Percentiles rank a stretch among this genome's conserved stretches.
Evolutionary conservation across 2,329 filamentous ascomycete species (phyloP).

Genomic region (Didymella lethalis): DNA sequence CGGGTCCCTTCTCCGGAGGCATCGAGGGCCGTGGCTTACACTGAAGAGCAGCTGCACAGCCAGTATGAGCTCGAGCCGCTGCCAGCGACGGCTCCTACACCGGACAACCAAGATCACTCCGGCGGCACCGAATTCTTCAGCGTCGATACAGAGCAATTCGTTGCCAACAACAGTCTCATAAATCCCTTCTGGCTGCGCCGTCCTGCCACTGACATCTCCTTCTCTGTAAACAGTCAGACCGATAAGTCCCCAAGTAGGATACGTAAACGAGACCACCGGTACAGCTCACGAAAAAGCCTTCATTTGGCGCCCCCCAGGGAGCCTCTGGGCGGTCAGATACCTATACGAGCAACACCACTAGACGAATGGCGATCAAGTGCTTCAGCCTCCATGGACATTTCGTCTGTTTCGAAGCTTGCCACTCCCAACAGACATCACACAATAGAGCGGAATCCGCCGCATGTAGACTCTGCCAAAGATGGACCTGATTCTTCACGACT

Average conservation of each 20-base stretch:
- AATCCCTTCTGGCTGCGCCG: conserved; percentile 39
- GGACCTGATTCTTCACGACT: conserved; percentile 12
- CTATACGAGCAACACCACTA: conserved; percentile 6
- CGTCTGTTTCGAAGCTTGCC: conserved; percentile 21
- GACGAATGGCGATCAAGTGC: conserved; percentile 31
- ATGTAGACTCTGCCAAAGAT: background rate
- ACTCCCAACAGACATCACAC: background rate
- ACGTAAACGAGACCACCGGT: conserved; percentile 20
- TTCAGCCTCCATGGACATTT: conserved; percentile 38
- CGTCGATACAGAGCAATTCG: conserved; percentile 22
- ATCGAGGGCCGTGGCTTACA: conserved; percentile 25
- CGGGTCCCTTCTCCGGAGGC: conserved; percentile 30
- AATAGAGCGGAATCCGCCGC: background rate
- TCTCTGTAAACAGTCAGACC: conserved; percentile 16
- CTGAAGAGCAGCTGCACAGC: conserved; percentile 21
- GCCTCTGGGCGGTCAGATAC: conserved; percentile 14
- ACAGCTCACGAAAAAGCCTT: conserved; percentile 16
- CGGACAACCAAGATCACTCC: conserved; percentile 21
- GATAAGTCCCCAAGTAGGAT: conserved; percentile 34
- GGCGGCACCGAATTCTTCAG: conserved; percentile 31
- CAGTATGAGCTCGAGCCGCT: conserved; percentile 21
- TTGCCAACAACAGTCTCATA: conserved; percentile 22
- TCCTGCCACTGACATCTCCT: conserved; percentile 15
- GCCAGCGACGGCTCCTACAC: conserved; percentile 29
- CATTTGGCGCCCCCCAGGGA: conserved; percentile 29